Conservation (phyloP, 805 yeast species). For the Suhomyces prunicola region DNA sequence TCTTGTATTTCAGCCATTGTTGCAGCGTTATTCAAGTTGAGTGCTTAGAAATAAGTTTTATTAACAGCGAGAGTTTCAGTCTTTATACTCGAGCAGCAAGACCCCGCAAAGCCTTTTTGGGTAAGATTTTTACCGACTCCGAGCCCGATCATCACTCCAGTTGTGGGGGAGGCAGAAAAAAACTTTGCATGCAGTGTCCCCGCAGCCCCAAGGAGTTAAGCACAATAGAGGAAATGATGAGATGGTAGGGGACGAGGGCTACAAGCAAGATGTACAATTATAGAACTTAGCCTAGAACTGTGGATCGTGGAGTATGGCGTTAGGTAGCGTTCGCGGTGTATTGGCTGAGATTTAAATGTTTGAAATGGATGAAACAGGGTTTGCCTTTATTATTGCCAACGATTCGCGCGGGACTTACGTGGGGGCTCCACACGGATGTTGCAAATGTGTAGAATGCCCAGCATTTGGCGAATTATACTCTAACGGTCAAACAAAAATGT, state of each 20-base stretch:
- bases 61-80: background rate
- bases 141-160: background rate
- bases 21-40: background rate
- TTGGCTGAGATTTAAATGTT: background rate
- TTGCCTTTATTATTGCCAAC: background rate
- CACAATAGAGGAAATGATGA: background rate
- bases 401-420: background rate
- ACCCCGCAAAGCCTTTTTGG: background rate
- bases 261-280: background rate
- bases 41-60: background rate
- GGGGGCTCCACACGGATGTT: background rate
- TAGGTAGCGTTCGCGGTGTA: background rate
- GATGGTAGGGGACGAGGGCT: background rate
- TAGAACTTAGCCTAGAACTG: background rate
- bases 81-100: background rate
- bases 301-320: background rate
- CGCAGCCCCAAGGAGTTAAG: background rate
- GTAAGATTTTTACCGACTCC: background rate
- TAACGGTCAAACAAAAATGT: background rate
- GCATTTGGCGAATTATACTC: background rate
- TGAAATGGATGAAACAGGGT: background rate
- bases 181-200: background rate
- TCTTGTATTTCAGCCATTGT: conserved; percentile 31
- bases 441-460: background rate
- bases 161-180: background rate